phyloP scores from a whole-genome alignment of 1,284 basidiomycete genomes.

The Ceratobasidium papillatum region DNA sequence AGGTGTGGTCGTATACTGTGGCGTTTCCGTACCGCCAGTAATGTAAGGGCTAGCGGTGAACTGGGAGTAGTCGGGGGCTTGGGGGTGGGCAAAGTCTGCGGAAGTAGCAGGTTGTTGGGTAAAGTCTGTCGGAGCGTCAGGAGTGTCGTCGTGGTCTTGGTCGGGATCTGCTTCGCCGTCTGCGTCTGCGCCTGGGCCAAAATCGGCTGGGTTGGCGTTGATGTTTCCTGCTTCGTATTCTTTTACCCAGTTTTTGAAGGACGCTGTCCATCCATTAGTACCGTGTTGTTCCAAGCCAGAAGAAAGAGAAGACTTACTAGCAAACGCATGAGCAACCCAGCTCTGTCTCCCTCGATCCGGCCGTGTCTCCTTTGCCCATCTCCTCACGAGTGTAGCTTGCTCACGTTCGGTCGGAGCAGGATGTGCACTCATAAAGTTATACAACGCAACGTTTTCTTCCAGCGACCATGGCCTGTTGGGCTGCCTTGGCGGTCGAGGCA shows the following conservation, averaged over 20 bases:
- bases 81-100: not conserved
- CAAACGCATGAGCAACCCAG: conserved; percentile 36
- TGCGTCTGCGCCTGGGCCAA: conserved; percentile 7
- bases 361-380: conserved; percentile 31
- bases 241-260: conserved; percentile 36
- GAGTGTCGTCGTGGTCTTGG: not conserved
- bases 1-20: not conserved
- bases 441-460: conserved; percentile 31
- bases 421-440: conserved; percentile 17
- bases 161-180: conserved; percentile 33
- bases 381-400: conserved; percentile 23
- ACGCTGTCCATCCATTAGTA: not conserved
- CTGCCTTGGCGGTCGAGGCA: conserved; percentile 17
- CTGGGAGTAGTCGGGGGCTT: not conserved
- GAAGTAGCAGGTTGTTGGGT: not conserved
- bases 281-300: not conserved
- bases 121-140: not conserved
- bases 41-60: not conserved
- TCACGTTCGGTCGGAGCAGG: conserved; percentile 25
- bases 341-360: conserved; percentile 32
- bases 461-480: conserved; percentile 25
- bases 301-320: conserved; percentile 3
- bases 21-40: not conserved
- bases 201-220: conserved; percentile 25
- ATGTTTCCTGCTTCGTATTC: conserved; percentile 30